Base-by-base conservation (phyloP, 2,329 filamentous ascomycete genomes). In the Penicillium crustosum region DNA sequence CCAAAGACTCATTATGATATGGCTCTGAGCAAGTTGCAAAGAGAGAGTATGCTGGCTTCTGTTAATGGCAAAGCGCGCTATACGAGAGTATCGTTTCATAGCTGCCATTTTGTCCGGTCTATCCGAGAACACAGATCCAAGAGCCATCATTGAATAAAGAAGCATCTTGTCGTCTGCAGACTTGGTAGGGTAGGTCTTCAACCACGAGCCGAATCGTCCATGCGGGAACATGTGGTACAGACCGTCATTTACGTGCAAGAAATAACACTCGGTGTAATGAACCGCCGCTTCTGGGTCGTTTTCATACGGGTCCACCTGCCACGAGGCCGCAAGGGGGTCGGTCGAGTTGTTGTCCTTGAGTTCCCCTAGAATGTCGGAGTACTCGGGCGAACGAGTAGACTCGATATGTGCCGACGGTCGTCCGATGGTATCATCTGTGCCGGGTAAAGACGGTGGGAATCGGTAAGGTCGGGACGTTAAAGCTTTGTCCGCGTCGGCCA, bases 1-100 rank as follows among this genome's bases (percentile, higher is more conserved):
- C 73, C 88, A 89, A 7, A 90, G 74, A 21, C 84, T 82, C 39
- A 91, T 79, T 17, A 90, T 78, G n/a, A 91, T 75, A 53, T 86
- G 82, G 47, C 82, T 83, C 69, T 91, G 89, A 13, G 87, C 84
- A 44, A 90, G 75, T 63, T 90, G 86, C 49, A 91, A 72, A 55
- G 78, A 83, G 58, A 85, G 81, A 8, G 69, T 76, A 21, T 83
- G 80, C 58, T 81, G 78, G 33, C 77, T 77, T 52, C 77, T 77
- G 42, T 82, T 77, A 43, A 81, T 77, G 2, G 85, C 86, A 66
- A 84, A 84, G 48, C 82, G 78, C 4, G 86, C 85, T 49, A 88
- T 82, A 38, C 77, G 74, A 10, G 79, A 78, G 65, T 82, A 86
- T 21, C 76, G 71, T 57, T 76, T 77, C 19, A 82, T 78, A 6